Conservation (phyloP, 106 monocot genomes). For the Cymbidium sinense region DNA sequence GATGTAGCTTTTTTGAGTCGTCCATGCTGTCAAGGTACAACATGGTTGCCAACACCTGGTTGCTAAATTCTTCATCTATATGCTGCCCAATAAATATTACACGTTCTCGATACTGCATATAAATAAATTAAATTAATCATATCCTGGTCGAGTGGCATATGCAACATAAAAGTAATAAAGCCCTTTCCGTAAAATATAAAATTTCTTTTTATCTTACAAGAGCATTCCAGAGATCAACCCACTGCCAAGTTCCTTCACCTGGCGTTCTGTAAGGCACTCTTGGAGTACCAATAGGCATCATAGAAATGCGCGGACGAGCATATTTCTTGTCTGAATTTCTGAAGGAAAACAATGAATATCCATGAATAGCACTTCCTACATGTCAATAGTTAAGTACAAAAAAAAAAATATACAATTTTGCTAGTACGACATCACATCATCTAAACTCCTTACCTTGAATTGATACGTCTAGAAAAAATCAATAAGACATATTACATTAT, state of each 20-base stretch:
- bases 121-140: background rate
- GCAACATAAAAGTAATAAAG: background rate
- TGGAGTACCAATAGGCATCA: constrained; percentile 90
- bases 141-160: background rate
- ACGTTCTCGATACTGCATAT: constrained; percentile 80
- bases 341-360: constrained; percentile 5
- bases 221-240: constrained; percentile 95
- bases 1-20: constrained; percentile 59
- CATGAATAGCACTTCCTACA: background rate
- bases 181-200: background rate
- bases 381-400: background rate
- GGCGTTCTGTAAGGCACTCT: constrained; percentile 80
- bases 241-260: constrained; percentile 86
- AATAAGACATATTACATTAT: too few relatives aligned
- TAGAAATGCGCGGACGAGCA: constrained; percentile 31
- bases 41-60: constrained; percentile 85
- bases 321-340: constrained; percentile 35
- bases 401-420: background rate
- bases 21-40: constrained; percentile 87
- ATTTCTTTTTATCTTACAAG: constrained; percentile 44
- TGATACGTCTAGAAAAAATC: background rate
- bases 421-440: background rate
- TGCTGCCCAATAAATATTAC: constrained; percentile 87
- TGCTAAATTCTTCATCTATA: constrained; percentile 87
- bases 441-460: background rate